Conservation (phyloP, 768 basidiomycete species). For the Pleurotus ostreatus region DNA sequence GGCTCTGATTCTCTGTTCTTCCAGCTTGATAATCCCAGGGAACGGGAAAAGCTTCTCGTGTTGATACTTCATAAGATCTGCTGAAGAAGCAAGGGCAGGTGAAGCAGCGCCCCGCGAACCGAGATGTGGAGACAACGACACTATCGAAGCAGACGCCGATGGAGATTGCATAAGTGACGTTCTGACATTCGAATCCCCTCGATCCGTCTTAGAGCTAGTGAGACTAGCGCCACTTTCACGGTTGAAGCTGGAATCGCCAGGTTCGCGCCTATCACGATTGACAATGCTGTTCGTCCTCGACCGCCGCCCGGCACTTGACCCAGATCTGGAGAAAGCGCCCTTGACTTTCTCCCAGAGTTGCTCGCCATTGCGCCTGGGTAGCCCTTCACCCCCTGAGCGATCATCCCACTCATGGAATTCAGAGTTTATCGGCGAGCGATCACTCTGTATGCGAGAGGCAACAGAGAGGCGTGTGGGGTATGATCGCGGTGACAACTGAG, state of each 20-base stretch:
- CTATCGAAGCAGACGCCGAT: constrained; percentile 67
- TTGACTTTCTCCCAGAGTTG: constrained; percentile 72
- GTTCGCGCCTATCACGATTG: constrained; percentile 60
- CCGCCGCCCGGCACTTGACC: constrained; percentile 65
- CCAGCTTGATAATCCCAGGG: constrained; percentile 78
- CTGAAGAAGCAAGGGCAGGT: constrained; percentile 73
- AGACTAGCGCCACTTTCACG: constrained; percentile 75
- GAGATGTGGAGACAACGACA: constrained; percentile 55
- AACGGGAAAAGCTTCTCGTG: constrained; percentile 85
- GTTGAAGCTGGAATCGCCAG: constrained; percentile 70
- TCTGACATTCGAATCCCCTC: constrained; percentile 32
- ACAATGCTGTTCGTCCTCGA: constrained; percentile 77
- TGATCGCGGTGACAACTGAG: constrained; percentile 40
- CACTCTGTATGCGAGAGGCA: constrained; percentile 55
- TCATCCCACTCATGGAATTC: constrained; percentile 54
- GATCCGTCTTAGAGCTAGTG: constrained; percentile 58
- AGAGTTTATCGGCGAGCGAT: constrained; percentile 50
- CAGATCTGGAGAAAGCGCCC: constrained; percentile 59
- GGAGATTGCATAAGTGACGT: constrained; percentile 49
- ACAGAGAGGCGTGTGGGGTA: constrained; percentile 62
- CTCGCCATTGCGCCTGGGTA: constrained; percentile 59
- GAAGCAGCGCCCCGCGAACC: constrained; percentile 59
- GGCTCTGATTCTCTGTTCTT: constrained; percentile 64
- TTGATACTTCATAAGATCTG: constrained; percentile 70
- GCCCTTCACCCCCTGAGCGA: constrained; percentile 31